Conservation (phyloP, 78 protist genomes). For the Dictyostelium capitatum region DNA sequence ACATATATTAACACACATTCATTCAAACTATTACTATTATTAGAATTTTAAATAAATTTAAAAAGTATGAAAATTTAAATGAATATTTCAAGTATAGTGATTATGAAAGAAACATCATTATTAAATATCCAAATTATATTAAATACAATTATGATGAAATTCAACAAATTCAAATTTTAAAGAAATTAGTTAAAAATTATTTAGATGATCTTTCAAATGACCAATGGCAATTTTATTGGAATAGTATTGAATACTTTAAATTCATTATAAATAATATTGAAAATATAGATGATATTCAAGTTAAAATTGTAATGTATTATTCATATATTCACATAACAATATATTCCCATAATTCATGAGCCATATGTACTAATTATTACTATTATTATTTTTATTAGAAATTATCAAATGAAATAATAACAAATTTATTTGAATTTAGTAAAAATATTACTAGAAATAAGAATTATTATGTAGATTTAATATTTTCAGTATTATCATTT, state of each 20-base stretch:
- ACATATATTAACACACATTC: too few relatives aligned
- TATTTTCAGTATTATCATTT: constrained; percentile 9
- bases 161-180: not conserved
- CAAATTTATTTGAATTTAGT: not conserved
- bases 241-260: not conserved
- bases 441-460: not conserved
- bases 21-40: too few relatives aligned
- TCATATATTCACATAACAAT: not conserved
- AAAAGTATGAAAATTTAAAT: not conserved
- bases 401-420: not conserved
- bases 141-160: not conserved
- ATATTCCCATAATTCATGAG: too few relatives aligned
- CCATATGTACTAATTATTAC: too few relatives aligned
- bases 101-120: not conserved
- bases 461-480: not conserved
- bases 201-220: not conserved
- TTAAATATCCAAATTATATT: not conserved
- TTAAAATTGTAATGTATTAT: not conserved
- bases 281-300: not conserved
- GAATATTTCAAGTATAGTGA: not conserved
- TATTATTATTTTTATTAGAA: not conserved
- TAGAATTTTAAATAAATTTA: not conserved
- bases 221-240: constrained; percentile 1
- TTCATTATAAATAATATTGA: not conserved
- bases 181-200: not conserved